Base-by-base conservation (phyloP, 2,329 filamentous ascomycete species). In the Lasiodiplodia sp. region DNA sequence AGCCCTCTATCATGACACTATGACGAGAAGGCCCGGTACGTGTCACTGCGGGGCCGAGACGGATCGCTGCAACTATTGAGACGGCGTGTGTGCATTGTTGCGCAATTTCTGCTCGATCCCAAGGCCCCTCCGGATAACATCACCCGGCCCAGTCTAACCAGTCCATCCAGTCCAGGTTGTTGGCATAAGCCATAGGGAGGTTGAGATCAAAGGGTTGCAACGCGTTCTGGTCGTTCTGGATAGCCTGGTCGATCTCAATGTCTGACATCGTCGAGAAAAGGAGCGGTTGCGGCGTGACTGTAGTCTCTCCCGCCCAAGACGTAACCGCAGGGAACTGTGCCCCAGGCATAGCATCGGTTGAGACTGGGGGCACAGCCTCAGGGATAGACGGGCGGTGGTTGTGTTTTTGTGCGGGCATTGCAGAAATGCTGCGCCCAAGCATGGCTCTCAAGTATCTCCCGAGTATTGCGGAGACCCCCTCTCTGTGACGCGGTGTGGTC, bases 191-290 rank as follows among this genome's bases (percentile, higher is more conserved):
- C 79, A 88, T 85, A 0, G 86, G 85, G 10, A 90, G 80, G 70
- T 87, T 85, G 6, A 85, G 83, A 68, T 87, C 83, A 2, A 82
- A 83, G 1, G 84, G 81, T 21, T 88, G 86, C 70, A 91, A 86
- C 31, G 88, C 86, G 12, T 64, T 47, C 4, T 86, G 88, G 0
- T 88, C 87, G 70, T 87, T 86, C 73, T 89, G 90, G 34, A 91
- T 83, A 4, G 89, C 87, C 71, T 91, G 88, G 5, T 88, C 84
- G 57, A 91, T 89, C 74, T 92, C 88, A 69, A 90, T 85, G 68
- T 90, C 88, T 0, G 89, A 91, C 89, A 92, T 92, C 38, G 88
- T 82, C 2, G 88, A 91, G 75, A 91, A 90, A 28, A 88, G 87
- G 25, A 91, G 73, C 4, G 86, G 83, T 69, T 87, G 85, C 0